phyloP scores from a whole-genome alignment of 2,329 filamentous ascomycete genomes.

The Aspergillus fumigatus region DNA sequence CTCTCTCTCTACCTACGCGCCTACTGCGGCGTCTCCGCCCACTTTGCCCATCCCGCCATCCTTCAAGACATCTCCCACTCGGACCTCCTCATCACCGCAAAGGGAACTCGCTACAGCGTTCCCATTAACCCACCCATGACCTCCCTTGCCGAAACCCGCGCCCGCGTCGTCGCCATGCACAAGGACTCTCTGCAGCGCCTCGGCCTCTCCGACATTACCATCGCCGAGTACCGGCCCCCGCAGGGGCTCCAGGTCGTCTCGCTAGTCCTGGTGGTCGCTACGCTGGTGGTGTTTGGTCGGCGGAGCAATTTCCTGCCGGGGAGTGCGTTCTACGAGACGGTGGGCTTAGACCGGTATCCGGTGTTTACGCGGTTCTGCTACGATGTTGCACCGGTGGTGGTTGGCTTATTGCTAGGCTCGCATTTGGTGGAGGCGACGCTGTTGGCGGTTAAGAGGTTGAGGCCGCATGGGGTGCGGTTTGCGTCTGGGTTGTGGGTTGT shows the following conservation, averaged over 20 bases:
- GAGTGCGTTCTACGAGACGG: constrained; percentile 44
- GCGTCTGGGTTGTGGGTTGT: constrained; percentile 48
- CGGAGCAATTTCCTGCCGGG: constrained; percentile 52
- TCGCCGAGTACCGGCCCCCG: constrained; percentile 51
- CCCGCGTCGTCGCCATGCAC: constrained; percentile 70
- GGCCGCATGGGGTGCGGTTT: constrained; percentile 48
- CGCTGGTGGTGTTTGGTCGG: constrained; percentile 49
- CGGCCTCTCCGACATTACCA: constrained; percentile 53
- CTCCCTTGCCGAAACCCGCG: constrained; percentile 63
- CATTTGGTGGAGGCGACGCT: constrained; percentile 61
- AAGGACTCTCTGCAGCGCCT: constrained; percentile 56
- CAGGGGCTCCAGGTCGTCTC: constrained; percentile 50
- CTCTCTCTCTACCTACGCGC: constrained; percentile 74
- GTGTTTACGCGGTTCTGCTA: constrained; percentile 56
- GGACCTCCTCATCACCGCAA: constrained; percentile 58
- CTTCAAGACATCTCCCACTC: constrained; percentile 63
- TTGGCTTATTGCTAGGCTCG: constrained; percentile 56
- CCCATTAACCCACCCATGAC: constrained; percentile 66
- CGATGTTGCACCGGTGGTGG: constrained; percentile 56
- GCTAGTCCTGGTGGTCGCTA: constrained; percentile 53
- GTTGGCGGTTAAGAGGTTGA: constrained; percentile 45
- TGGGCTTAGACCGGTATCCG: constrained; percentile 51
- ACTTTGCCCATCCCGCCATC: constrained; percentile 53
- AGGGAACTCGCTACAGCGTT: constrained; percentile 48
- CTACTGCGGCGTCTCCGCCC: constrained; percentile 56